phyloP scores from a whole-genome alignment of 345 rosid species.

The Camelina laxa region DNA sequence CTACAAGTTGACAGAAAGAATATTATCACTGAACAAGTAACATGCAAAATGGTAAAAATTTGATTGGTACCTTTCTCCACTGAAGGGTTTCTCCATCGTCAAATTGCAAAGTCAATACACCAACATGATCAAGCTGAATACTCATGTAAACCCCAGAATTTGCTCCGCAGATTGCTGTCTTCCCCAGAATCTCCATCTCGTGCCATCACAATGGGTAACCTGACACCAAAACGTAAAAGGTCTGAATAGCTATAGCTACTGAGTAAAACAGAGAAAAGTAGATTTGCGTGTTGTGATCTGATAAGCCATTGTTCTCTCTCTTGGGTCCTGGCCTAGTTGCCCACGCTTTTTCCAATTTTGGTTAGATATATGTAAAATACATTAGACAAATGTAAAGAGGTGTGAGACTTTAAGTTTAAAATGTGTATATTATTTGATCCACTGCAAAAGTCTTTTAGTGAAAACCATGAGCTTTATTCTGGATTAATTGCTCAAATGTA shows the following conservation, averaged over 20 bases:
- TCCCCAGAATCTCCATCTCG: constrained; percentile 98
- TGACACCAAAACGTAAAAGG: constrained; percentile 51
- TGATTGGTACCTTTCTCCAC: constrained; percentile 84
- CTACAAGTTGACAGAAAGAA: constrained; percentile 42
- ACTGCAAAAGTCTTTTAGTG: no score
- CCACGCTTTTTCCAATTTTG: no score
- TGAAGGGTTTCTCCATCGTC: constrained; percentile 92
- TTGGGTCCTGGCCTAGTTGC: no score
- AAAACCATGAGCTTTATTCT: no score
- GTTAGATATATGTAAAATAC: no score
- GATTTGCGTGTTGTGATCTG: constrained; percentile 9
- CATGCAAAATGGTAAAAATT: constrained; percentile 19
- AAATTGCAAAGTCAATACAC: constrained; percentile 83
- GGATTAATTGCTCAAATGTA: no score
- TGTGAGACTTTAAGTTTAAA: no score
- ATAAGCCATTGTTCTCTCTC: no score
- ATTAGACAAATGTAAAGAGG: no score
- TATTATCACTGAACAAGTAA: constrained; percentile 21
- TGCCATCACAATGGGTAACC: constrained; percentile 99
- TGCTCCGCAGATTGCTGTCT: constrained; percentile 96
- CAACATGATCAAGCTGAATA: constrained; percentile 96
- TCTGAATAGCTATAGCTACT: constrained; percentile 21
- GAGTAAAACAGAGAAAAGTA: neutral
- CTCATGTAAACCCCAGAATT: constrained; percentile 99
- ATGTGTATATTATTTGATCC: no score